Evolutionary conservation across 768 basidiomycete genomes (phyloP).

Genomic region (Suillus bovinus): DNA sequence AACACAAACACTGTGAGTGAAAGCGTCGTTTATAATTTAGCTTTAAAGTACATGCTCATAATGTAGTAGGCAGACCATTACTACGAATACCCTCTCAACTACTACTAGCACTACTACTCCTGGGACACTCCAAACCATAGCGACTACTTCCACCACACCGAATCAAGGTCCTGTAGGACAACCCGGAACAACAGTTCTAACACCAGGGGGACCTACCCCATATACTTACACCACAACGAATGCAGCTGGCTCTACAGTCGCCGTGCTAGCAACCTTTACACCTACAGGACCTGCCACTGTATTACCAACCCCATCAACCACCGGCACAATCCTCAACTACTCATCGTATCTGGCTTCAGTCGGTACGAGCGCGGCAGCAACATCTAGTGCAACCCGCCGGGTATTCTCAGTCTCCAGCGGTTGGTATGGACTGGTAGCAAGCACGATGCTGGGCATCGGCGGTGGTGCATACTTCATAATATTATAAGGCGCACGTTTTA

Average conservation of each 20-base stretch:
- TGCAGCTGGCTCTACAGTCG: conserved; percentile 29
- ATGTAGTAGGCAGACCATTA: conserved; percentile 16
- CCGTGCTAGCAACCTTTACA: conserved; percentile 27
- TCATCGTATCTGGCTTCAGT: conserved; percentile 31
- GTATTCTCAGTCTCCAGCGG: conserved; percentile 21
- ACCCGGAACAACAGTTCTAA: conserved; percentile 40
- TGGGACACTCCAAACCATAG: conserved; percentile 7
- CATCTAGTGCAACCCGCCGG: conserved; percentile 26
- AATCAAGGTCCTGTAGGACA: conserved; percentile 57
- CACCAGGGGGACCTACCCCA: conserved; percentile 49
- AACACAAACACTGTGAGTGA: conserved; percentile 46
- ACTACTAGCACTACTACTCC: conserved; percentile 14
- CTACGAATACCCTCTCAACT: conserved; percentile 13
- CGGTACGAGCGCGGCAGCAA: conserved; percentile 31
- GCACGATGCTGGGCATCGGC: conserved; percentile 23
- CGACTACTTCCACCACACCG: conserved; percentile 22
- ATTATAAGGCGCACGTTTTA: conserved; percentile 14
- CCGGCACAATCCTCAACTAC: conserved; percentile 29
- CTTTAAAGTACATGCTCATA: conserved; percentile 11
- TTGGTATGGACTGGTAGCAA: conserved; percentile 31
- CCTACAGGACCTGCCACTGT: conserved; percentile 32
- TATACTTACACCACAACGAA: conserved; percentile 51
- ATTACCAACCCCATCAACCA: conserved; percentile 27
- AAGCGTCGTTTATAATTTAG: not conserved
- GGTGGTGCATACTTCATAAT: conserved; percentile 35